Evolutionary conservation across 176 grass and related monocot species (phyloP).

Genomic region (Miscanthus lutarioriparius): DNA sequence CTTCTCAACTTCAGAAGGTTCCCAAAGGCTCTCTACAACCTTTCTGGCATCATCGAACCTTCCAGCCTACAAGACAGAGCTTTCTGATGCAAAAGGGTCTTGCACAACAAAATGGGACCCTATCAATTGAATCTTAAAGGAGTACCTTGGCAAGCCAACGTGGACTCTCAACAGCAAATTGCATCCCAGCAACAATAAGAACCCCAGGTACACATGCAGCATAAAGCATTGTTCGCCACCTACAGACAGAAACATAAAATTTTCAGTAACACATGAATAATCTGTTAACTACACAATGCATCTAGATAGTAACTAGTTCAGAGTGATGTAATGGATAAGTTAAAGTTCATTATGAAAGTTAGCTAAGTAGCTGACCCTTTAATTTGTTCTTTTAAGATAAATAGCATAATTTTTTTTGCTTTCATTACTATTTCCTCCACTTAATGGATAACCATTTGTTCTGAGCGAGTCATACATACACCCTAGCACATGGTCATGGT

Average conservation of each 20-base stretch:
- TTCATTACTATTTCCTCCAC: neutral
- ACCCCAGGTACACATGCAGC: constrained; percentile 84
- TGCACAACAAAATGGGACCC: constrained; percentile 24
- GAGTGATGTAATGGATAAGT: constrained; percentile 6
- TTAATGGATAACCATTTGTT: neutral
- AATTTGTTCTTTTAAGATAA: neutral
- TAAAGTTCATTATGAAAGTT: neutral
- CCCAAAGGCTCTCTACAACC: constrained; percentile 78
- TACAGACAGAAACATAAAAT: constrained; percentile 36
- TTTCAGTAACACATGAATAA: constrained; percentile 4
- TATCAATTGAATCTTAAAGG: neutral
- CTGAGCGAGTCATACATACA: neutral
- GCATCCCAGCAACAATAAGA: constrained; percentile 83
- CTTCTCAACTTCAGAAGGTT: constrained; percentile 66
- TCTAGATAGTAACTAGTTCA: constrained; percentile 3
- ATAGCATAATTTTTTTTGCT: neutral
- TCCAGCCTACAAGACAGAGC: constrained; percentile 65
- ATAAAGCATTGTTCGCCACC: constrained; percentile 95
- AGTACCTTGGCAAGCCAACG: constrained; percentile 95
- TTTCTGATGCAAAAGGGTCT: constrained; percentile 1
- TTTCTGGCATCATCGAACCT: constrained; percentile 73
- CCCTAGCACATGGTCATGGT: neutral
- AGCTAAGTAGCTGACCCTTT: neutral
- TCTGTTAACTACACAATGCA: neutral
- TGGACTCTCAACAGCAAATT: constrained; percentile 95